phyloP scores from a whole-genome alignment of 2,329 filamentous ascomycete species.

The Pseudophaeomoniella oleicola region DNA sequence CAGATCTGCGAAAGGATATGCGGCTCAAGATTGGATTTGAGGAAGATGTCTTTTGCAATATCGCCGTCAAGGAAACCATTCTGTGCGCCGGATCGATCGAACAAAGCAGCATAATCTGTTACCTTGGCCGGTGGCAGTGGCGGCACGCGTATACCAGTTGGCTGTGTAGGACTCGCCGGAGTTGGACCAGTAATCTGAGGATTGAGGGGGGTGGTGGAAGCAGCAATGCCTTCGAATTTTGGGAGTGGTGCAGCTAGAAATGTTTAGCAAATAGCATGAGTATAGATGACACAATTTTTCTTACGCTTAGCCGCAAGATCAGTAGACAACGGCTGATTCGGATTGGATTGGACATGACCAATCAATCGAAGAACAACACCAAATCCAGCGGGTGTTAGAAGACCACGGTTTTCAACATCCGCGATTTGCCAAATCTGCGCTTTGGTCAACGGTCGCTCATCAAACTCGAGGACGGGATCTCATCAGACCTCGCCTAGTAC shows the following conservation, averaged over 20 bases:
- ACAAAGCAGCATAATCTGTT: constrained; percentile 73
- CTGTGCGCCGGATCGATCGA: constrained; percentile 73
- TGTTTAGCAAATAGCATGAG: no score
- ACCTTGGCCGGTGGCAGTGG: constrained; percentile 80
- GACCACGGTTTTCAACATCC: constrained; percentile 88
- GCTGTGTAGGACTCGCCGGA: constrained; percentile 29
- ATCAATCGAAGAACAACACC: constrained; percentile 86
- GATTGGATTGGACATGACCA: constrained; percentile 82
- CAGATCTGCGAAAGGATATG: constrained; percentile 89
- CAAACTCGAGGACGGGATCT: not conserved
- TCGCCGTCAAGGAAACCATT: constrained; percentile 59
- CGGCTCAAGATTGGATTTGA: constrained; percentile 79
- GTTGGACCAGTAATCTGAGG: constrained; percentile 44
- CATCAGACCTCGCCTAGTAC: constrained; percentile 76
- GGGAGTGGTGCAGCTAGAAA: constrained; percentile 61
- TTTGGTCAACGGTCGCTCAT: no score
- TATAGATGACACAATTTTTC: no score
- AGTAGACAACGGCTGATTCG: constrained; percentile 63
- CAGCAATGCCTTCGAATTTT: constrained; percentile 67
- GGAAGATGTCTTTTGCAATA: constrained; percentile 84
- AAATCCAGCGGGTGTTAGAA: constrained; percentile 85
- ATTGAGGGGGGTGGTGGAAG: constrained; percentile 25
- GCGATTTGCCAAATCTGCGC: constrained; percentile 95
- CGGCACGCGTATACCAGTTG: constrained; percentile 60
- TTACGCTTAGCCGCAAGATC: constrained; percentile 68